These are phyloP conservation scores for Tubosaeta sp. DNA, from an alignment of 768 basidiomycete genomes.

Conservation along the genomic window DNA sequence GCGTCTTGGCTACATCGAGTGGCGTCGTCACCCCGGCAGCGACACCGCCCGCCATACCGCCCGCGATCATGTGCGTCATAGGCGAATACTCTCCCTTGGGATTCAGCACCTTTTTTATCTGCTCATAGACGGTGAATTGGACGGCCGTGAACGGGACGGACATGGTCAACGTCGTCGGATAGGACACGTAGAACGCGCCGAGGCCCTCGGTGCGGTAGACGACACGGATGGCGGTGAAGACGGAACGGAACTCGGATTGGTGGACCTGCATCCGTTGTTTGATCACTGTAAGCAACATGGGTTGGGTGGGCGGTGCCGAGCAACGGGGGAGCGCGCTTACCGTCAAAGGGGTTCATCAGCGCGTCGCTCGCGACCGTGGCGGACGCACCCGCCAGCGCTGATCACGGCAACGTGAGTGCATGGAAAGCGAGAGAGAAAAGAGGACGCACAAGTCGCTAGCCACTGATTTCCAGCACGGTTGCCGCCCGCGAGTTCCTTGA, in stretches of 20 bases:
- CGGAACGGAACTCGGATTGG: slow-evolving; percentile 86
- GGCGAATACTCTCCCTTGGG: slow-evolving; percentile 87
- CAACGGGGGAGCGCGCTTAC: slow-evolving; percentile 42
- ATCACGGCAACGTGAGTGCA: slow-evolving; percentile 11
- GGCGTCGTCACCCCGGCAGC: slow-evolving; percentile 96
- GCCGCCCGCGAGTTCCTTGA: slow-evolving; percentile 90
- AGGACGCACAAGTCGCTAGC: slow-evolving; percentile 79
- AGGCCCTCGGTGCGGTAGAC: slow-evolving; percentile 87
- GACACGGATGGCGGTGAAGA: slow-evolving; percentile 76
- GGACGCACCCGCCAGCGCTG: slow-evolving; percentile 88
- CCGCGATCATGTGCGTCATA: slow-evolving; percentile 86
- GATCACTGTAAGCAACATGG: slow-evolving; percentile 62
- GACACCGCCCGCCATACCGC: slow-evolving; percentile 88
- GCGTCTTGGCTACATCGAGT: slow-evolving; percentile 95
- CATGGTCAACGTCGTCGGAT: slow-evolving; percentile 96
- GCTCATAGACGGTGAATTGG: slow-evolving; percentile 96
- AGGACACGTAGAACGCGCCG: slow-evolving; percentile 93
- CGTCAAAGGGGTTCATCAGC: slow-evolving; percentile 99
- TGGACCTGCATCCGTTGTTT: slow-evolving; percentile 99
- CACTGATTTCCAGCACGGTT: slow-evolving; percentile 76
- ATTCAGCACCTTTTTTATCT: slow-evolving; percentile 82
- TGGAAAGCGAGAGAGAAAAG: not conserved
- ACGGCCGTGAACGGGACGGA: slow-evolving; percentile 97
- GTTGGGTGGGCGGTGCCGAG: slow-evolving; percentile 8
- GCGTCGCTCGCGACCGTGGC: slow-evolving; percentile 96